phyloP scores from a whole-genome alignment of 257 asterid genomes.

The Ajuga chamaepitys region DNA sequence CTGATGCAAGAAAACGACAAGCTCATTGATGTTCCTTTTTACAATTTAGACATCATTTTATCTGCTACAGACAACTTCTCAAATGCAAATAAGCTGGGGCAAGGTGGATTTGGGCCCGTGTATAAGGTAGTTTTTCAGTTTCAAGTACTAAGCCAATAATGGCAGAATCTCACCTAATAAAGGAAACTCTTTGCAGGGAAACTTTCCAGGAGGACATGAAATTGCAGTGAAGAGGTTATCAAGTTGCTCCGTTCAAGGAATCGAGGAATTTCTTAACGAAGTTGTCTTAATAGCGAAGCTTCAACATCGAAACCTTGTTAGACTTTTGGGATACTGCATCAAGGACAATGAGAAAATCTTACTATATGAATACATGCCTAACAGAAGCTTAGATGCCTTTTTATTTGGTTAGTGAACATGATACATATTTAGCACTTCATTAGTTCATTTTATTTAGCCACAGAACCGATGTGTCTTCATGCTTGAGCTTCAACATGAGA shows the following conservation, averaged over 20 bases:
- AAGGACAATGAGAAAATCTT: constrained; percentile 30
- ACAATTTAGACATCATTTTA: constrained; percentile 29
- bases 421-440: not conserved
- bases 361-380: constrained; percentile 39
- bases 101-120: constrained; percentile 67
- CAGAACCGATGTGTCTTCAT: not conserved
- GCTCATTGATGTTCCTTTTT: constrained; percentile 31
- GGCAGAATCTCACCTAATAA: too few species aligned
- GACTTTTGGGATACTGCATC: constrained; percentile 40
- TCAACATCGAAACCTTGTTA: constrained; percentile 42
- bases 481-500: too few species aligned
- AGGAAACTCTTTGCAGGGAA: constrained; percentile 24
- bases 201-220: constrained; percentile 26
- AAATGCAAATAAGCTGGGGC: constrained; percentile 44
- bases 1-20: constrained; percentile 27
- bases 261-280: constrained; percentile 38
- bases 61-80: constrained; percentile 51
- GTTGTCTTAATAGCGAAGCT: constrained; percentile 37
- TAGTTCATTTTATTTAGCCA: not conserved
- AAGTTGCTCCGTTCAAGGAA: constrained; percentile 30
- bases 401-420: constrained; percentile 29
- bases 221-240: constrained; percentile 46
- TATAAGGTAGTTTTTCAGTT: constrained; percentile 31
- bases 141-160: too few species aligned
- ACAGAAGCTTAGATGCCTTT: constrained; percentile 37